phyloP scores from a whole-genome alignment of 2,329 filamentous ascomycete genomes.

The Microascus cirrosus region DNA sequence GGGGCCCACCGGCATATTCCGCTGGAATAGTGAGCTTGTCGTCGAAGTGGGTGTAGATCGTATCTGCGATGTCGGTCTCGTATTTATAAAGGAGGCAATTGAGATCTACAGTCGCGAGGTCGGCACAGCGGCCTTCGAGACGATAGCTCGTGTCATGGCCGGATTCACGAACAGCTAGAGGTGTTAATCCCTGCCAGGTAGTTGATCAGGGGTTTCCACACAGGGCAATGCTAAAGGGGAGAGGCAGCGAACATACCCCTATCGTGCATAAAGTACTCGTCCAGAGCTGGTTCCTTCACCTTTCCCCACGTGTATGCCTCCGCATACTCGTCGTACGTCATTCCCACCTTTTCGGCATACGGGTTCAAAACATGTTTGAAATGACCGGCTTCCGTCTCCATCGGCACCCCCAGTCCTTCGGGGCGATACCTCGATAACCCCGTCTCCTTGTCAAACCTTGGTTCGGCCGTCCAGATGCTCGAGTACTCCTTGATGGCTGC shows the following conservation, averaged over 20 bases:
- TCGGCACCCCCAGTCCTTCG: conserved; percentile 73
- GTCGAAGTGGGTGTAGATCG: conserved; percentile 72
- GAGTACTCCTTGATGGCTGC: conserved; percentile 97
- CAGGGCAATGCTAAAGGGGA: not conserved
- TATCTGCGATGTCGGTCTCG: conserved; percentile 82
- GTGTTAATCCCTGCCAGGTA: not conserved
- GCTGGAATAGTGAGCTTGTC: conserved; percentile 73
- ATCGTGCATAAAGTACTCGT: conserved; percentile 93
- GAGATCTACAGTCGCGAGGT: conserved; percentile 86
- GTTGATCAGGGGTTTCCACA: not conserved
- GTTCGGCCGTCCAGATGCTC: conserved; percentile 72
- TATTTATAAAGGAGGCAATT: conserved; percentile 97
- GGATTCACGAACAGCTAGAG: conserved; percentile 72
- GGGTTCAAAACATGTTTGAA: conserved; percentile 76
- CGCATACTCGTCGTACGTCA: conserved; percentile 79
- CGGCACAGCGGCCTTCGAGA: conserved; percentile 74
- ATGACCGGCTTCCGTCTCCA: conserved; percentile 80
- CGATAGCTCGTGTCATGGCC: conserved; percentile 96
- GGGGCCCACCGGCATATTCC: conserved; percentile 62
- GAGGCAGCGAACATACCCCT: conserved; percentile 26
- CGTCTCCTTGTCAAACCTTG: conserved; percentile 65
- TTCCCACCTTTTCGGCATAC: conserved; percentile 71
- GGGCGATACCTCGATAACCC: conserved; percentile 80
- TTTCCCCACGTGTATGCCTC: conserved; percentile 71
- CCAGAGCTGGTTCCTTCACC: conserved; percentile 75